Base-by-base conservation (phyloP, 495 filamentous ascomycete genomes). In the Chaetomium fimeti region DNA sequence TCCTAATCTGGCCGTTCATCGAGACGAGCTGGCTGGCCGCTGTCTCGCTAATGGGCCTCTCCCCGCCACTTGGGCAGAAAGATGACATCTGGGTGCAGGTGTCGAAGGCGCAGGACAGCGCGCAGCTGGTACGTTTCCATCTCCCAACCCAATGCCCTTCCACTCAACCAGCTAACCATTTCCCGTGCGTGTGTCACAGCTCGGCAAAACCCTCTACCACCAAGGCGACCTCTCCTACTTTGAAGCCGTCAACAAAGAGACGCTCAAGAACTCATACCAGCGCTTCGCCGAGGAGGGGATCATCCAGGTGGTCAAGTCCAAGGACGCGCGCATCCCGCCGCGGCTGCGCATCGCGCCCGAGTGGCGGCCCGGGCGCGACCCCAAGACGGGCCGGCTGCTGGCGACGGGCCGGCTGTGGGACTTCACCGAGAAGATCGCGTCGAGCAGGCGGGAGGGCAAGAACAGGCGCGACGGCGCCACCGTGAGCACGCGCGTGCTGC, bases 181-280 rank as follows among this genome's bases (percentile, higher is more conserved):
- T 42, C n/a, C n/a, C 16, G 16, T 25, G 3, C 25, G 38, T 59
- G 32, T 15, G 1, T 36, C 32, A 13, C 57, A 92, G 89, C 85
- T 97, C 20, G 94, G 94, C 22, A 98, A 98, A 81, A 97, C 94
- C 0, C 80, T 98, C 9, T 98, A 97, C 72, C 92, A 98, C 74
- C 94, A 98, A 82, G 94, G 94, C 38, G 93, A 97, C 70, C 85
- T 98, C 28, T 91, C 87, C 25, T 98, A 98, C 74, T 97, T 97
- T 68, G 94, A 98, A 77, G 92, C 94, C 8, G 94, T 98, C 66
- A 98, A 98, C 80, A 97, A 96, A 62, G 92, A 98, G 73, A 93
- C 92, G 1, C 85, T 98, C 57, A 95, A 93, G 66, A 98, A 98
- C 73, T 88, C 91, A 3, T 96, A 91, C 75, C 82, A 87, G 64